These are phyloP conservation scores for Priceomyces haplophilus DNA, from an alignment of 805 yeast species.

Conservation along the genomic window DNA sequence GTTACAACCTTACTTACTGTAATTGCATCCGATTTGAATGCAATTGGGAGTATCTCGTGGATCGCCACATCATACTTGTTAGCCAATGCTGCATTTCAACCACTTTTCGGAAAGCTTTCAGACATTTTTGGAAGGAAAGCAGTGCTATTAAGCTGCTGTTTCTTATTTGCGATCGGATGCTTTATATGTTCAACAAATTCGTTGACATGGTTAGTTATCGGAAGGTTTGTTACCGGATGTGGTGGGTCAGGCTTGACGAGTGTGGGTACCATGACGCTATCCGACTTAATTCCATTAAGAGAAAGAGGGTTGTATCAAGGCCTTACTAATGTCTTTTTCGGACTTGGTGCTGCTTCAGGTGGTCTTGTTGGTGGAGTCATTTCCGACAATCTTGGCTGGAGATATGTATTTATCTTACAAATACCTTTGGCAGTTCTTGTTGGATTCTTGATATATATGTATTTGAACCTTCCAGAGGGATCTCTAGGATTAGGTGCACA, in stretches of 20 bases:
- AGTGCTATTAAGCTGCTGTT: constrained; percentile 49
- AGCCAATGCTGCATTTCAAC: constrained; percentile 71
- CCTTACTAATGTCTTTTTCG: constrained; percentile 69
- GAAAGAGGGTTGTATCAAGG: constrained; percentile 85
- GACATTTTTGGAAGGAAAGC: constrained; percentile 70
- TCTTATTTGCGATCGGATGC: constrained; percentile 54
- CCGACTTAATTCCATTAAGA: constrained; percentile 74
- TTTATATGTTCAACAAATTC: constrained; percentile 54
- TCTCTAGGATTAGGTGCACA: constrained; percentile 54
- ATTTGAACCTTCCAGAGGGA: constrained; percentile 48
- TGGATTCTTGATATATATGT: constrained; percentile 34
- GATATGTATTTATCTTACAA: constrained; percentile 38
- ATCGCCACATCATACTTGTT: constrained; percentile 68
- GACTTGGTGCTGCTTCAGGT: constrained; percentile 58
- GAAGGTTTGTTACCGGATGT: constrained; percentile 74
- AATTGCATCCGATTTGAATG: constrained; percentile 67
- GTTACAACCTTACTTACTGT: constrained; percentile 63
- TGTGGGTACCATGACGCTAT: constrained; percentile 68
- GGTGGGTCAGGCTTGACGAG: constrained; percentile 91
- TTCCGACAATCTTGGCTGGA: constrained; percentile 55
- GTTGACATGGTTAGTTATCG: constrained; percentile 47
- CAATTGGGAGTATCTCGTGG: constrained; percentile 64
- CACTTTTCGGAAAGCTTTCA: constrained; percentile 65
- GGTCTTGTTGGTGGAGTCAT: constrained; percentile 52
- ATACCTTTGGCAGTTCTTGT: constrained; percentile 43